These are phyloP conservation scores for Calonectria honghensis DNA, from an alignment of 2,329 filamentous ascomycete species.

Conservation along the genomic window DNA sequence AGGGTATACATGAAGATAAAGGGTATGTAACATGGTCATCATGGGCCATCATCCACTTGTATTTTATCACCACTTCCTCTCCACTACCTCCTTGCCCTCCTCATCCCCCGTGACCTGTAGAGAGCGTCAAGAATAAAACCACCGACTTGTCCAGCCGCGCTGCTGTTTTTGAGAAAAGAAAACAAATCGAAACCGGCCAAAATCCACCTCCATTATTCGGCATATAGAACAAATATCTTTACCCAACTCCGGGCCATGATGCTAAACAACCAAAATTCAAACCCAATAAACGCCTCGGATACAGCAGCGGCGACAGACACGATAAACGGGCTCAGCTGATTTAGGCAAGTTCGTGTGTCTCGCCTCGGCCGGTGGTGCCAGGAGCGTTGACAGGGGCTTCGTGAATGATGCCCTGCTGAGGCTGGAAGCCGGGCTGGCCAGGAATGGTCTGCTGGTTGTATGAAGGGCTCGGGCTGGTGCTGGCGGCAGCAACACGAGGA, in stretches of 20 bases:
- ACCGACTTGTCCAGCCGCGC: background rate
- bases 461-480: conserved; percentile 47
- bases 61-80: background rate
- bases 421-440: conserved; percentile 49
- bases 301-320: conserved; percentile 8
- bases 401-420: conserved; percentile 57
- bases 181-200: background rate
- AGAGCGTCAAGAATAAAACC: background rate
- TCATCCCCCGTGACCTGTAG: background rate
- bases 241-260: conserved; percentile 47
- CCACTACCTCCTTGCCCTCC: background rate
- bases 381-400: conserved; percentile 56
- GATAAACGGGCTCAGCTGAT: background rate
- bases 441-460: conserved; percentile 44
- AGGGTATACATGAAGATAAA: conserved; percentile 26
- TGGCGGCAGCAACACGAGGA: conserved; percentile 44
- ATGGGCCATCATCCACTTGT: conserved; percentile 19
- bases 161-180: conserved; percentile 9
- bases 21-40: conserved; percentile 26
- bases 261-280: conserved; percentile 37
- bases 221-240: conserved; percentile 39
- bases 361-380: conserved; percentile 53
- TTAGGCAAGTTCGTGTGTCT: conserved; percentile 65
- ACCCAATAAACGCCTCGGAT: conserved; percentile 40
- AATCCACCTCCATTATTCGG: conserved; percentile 37